Percentiles rank a stretch among this genome's conserved stretches.
phyloP scores from a whole-genome alignment of 306 rosid genomes.

The Cicer bijugum region DNA sequence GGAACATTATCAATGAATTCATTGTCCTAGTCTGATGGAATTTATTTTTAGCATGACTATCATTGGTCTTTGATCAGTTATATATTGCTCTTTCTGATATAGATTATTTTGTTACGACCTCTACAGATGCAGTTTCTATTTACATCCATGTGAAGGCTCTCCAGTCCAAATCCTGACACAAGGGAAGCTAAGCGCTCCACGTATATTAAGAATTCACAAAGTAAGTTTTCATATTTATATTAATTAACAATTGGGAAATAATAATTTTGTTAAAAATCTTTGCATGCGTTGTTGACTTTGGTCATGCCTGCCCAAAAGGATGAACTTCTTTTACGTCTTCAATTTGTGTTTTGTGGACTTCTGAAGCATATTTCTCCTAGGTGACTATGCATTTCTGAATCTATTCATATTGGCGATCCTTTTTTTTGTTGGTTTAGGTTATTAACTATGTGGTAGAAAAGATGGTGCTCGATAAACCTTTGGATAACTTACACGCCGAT shows the following conservation, averaged over 20 bases:
- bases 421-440: constrained; percentile 58
- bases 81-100: constrained; percentile 32
- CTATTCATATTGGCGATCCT: constrained; percentile 14
- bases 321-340: neutral
- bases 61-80: neutral
- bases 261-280: constrained; percentile 5
- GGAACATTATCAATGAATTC: constrained; percentile 29
- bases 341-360: constrained; percentile 20
- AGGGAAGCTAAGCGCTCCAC: constrained; percentile 98
- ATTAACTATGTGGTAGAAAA: constrained; percentile 88
- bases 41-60: constrained; percentile 9
- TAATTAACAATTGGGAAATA: constrained; percentile 18
- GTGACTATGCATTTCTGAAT: constrained; percentile 31
- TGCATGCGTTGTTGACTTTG: constrained; percentile 2
- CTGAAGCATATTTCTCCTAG: constrained; percentile 22
- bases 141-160: constrained; percentile 96
- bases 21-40: constrained; percentile 29
- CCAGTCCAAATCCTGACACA: constrained; percentile 86
- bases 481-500: constrained; percentile 69
- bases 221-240: constrained; percentile 55
- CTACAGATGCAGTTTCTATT: constrained; percentile 93
- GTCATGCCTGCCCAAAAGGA: constrained; percentile 24
- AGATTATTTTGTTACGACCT: constrained; percentile 30
- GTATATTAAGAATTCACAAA: constrained; percentile 92
- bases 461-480: constrained; percentile 93